Percentiles rank a stretch among this genome's conserved stretches.
phyloP scores from a whole-genome alignment of 2,329 filamentous ascomycete genomes.

The Calonectria naviculata region DNA sequence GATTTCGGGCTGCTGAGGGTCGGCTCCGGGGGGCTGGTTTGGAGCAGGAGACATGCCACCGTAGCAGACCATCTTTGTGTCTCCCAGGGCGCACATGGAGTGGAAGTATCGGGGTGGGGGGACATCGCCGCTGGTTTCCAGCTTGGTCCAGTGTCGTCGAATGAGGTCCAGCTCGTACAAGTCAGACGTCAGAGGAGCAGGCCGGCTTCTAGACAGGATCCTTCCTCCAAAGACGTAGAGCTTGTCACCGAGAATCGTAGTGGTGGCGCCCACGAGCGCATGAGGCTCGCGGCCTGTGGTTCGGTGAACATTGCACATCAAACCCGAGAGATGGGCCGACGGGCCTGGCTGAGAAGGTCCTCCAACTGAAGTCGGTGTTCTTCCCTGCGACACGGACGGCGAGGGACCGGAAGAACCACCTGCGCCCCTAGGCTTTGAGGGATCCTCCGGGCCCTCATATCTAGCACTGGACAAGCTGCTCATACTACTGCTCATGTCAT shows the following conservation, averaged over 20 bases:
- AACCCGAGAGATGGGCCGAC: constrained; percentile 70
- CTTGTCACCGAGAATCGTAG: constrained; percentile 94
- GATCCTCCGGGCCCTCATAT: constrained; percentile 60
- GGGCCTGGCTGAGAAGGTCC: constrained; percentile 57
- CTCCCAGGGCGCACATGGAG: constrained; percentile 92
- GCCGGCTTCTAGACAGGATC: constrained; percentile 84
- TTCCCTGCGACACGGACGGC: constrained; percentile 57
- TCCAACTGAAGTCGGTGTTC: constrained; percentile 43
- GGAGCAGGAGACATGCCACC: constrained; percentile 93
- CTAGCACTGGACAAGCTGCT: constrained; percentile 56
- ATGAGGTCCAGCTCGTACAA: constrained; percentile 95
- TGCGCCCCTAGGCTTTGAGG: constrained; percentile 62
- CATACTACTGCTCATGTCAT: constrained; percentile 59
- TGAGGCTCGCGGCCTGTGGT: constrained; percentile 94
- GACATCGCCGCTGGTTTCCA: constrained; percentile 85
- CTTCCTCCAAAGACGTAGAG: constrained; percentile 96
- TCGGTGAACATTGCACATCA: constrained; percentile 80
- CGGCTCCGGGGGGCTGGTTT: constrained; percentile 57
- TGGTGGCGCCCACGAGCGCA: constrained; percentile 92
- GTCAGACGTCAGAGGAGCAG: constrained; percentile 84
- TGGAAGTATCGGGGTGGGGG: constrained; percentile 97
- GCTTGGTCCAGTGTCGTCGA: constrained; percentile 89
- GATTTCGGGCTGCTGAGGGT: constrained; percentile 80
- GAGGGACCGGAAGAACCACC: constrained; percentile 68
- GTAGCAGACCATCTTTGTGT: constrained; percentile 97